Evolutionary conservation across 2,329 filamentous ascomycete species (phyloP), one percentile per base, ranked within the genome.

Genomic region (Penicillium sp.): DNA sequence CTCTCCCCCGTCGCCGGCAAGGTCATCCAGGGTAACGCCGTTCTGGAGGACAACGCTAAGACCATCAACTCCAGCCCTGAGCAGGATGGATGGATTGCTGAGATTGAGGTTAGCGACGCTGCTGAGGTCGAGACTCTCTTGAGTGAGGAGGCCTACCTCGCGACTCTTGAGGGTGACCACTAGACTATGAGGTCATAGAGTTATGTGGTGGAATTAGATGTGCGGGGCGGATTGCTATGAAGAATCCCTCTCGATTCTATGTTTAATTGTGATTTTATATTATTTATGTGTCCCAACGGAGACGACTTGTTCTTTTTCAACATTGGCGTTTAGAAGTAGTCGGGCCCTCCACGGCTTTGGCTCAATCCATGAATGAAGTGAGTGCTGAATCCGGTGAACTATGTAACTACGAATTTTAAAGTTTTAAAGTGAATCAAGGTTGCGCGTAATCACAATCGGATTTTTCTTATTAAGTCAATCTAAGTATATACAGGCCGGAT

Each of bases 31-130:
- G 82, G 87, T 69, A 99, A 99, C 80, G 71, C 72, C 11, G 72
- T 81, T 58, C 84, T 99, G 60, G 90, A 96, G 76, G 89, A 95
- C 75, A 93, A 90, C 80, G 93, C 95, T 22, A 85, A 85, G 58
- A 88, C 84, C 55, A 92, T 99, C 80, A 99, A 98, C 82, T 84
- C 91, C 79, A 88, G 90, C 51, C 90, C 95, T 45, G 95, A 99
- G 83, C 87, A 82, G 63, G 90, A 93, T 55, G 93, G 91, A 62
- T 99, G 95, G 95, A 89, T 99, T 73, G 92, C 89, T 55, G 93
- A 91, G 85, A 86, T 98, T 61, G 82, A 90, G 77, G 82, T 98
- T 48, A 82, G 80, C 62, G 89, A 91, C 73, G 73, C 79, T 61
- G 81, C 84, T 72, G 88, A 95, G 77, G 73, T 92, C 65, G 89